These are phyloP conservation scores for Lipomyces starkeyi DNA, from an alignment of 805 yeast genomes.

Conservation along the genomic window DNA sequence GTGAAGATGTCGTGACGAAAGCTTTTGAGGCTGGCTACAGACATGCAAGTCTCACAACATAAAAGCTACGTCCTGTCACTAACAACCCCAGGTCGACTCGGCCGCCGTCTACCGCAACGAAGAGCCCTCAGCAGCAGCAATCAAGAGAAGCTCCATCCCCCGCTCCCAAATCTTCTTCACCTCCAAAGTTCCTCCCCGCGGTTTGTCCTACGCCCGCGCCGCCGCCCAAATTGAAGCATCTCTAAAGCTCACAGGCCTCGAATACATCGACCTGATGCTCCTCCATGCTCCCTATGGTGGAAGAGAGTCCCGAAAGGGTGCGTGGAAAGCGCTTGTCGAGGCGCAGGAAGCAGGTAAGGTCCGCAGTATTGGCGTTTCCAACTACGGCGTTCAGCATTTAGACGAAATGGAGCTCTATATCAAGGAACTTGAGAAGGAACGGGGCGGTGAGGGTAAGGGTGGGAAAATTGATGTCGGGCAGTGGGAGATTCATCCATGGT, in stretches of 20 bases:
- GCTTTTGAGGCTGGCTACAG: conserved; percentile 74
- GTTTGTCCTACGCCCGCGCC: conserved; percentile 65
- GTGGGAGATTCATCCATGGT: conserved; percentile 63
- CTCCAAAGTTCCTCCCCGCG: conserved; percentile 74
- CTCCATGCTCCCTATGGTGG: conserved; percentile 58
- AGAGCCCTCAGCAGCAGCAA: conserved; percentile 63
- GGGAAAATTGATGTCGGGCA: conserved; percentile 73
- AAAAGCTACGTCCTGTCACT: conserved; percentile 48
- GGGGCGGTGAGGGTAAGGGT: conserved; percentile 52
- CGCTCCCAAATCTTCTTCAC: conserved; percentile 65
- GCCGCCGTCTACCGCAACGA: conserved; percentile 74
- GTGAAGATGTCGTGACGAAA: conserved; percentile 52
- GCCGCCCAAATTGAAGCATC: conserved; percentile 63
- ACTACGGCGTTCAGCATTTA: conserved; percentile 63
- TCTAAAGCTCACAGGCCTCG: conserved; percentile 57
- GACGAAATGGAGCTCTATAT: background rate
- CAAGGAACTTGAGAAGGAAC: conserved; percentile 52
- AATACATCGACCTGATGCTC: conserved; percentile 72
- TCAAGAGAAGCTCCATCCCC: conserved; percentile 58
- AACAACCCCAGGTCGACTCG: conserved; percentile 48
- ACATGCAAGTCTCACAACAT: conserved; percentile 46
- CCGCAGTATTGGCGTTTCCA: conserved; percentile 66
- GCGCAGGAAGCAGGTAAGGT: conserved; percentile 58
- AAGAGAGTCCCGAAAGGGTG: conserved; percentile 50
- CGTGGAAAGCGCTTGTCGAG: conserved; percentile 64